Evolutionary conservation across 805 yeast species (phyloP).

Genomic region (Komagataella kurtzmanii): DNA sequence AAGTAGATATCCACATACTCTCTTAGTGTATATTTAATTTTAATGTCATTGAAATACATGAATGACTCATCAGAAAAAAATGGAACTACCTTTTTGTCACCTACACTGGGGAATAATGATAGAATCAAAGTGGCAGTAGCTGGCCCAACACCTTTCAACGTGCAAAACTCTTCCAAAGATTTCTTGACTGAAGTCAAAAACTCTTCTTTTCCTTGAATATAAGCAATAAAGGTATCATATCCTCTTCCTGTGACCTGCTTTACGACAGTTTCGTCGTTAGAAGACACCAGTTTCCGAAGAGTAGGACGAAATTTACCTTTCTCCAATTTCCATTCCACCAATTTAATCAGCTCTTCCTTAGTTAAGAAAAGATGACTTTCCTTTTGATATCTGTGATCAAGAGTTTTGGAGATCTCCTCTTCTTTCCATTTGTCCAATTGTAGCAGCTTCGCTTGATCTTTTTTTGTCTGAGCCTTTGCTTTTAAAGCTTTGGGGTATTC

Average conservation of each 20-base stretch:
- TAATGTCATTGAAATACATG: conserved; percentile 18
- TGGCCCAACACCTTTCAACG: conserved; percentile 33
- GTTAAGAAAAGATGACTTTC: conserved; percentile 10
- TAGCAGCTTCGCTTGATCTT: not conserved
- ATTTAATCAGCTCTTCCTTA: conserved; percentile 23
- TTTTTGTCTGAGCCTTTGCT: not conserved
- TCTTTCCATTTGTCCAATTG: not conserved
- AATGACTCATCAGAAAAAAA: conserved; percentile 38
- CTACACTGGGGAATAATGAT: conserved; percentile 15
- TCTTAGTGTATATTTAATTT: conserved; percentile 26
- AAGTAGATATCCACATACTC: conserved; percentile 26
- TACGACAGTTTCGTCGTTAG: conserved; percentile 21
- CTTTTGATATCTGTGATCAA: not conserved
- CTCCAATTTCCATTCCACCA: conserved; percentile 37
- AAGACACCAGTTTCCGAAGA: conserved; percentile 24
- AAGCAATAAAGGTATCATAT: conserved; percentile 6
- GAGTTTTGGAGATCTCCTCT: not conserved
- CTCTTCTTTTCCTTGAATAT: not conserved
- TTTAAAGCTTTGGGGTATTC: not conserved
- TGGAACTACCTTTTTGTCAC: conserved; percentile 15
- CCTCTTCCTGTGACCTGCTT: conserved; percentile 18
- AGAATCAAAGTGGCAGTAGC: conserved; percentile 33
- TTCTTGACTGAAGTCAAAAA: conserved; percentile 12
- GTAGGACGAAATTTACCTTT: conserved; percentile 31
- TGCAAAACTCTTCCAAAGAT: conserved; percentile 19